Evolutionary conservation across 352 stramenopile genomes (phyloP).

Genomic region (Pythium pyrilobum): DNA sequence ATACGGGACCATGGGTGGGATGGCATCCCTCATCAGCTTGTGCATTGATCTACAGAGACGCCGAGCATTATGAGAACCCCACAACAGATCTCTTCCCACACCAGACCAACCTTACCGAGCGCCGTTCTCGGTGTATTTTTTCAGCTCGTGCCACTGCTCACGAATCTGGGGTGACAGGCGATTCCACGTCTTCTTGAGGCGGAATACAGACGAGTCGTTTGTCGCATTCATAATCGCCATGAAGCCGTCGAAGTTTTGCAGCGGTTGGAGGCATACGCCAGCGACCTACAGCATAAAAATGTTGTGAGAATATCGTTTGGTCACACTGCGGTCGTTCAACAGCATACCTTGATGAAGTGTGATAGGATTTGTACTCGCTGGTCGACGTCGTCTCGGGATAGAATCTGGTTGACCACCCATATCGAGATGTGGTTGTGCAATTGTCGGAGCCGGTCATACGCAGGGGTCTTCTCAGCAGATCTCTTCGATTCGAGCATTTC

Average conservation of each 20-base stretch:
- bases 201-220: constrained; percentile 84
- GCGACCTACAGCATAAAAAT: constrained; percentile 34
- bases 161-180: constrained; percentile 58
- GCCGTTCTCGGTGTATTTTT: constrained; percentile 79
- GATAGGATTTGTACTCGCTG: constrained; percentile 74
- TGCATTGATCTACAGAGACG: constrained; percentile 42
- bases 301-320: neutral
- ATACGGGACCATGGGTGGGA: constrained; percentile 74
- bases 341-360: constrained; percentile 75
- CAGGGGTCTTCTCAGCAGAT: constrained; percentile 70
- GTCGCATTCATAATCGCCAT: constrained; percentile 89
- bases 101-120: constrained; percentile 27
- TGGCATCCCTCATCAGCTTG: constrained; percentile 72
- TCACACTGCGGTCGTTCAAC: neutral
- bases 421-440: constrained; percentile 85
- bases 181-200: constrained; percentile 84
- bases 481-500: constrained; percentile 74
- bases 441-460: constrained; percentile 75
- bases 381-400: constrained; percentile 68
- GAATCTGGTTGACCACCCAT: constrained; percentile 82
- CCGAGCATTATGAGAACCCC: neutral
- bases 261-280: constrained; percentile 57
- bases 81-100: neutral
- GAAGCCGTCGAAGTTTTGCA: constrained; percentile 87
- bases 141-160: constrained; percentile 79